Evolutionary conservation across 2,329 filamentous ascomycete genomes (phyloP), one percentile per base, ranked within the genome.

Genomic region (Gliomastix tumulicola): DNA sequence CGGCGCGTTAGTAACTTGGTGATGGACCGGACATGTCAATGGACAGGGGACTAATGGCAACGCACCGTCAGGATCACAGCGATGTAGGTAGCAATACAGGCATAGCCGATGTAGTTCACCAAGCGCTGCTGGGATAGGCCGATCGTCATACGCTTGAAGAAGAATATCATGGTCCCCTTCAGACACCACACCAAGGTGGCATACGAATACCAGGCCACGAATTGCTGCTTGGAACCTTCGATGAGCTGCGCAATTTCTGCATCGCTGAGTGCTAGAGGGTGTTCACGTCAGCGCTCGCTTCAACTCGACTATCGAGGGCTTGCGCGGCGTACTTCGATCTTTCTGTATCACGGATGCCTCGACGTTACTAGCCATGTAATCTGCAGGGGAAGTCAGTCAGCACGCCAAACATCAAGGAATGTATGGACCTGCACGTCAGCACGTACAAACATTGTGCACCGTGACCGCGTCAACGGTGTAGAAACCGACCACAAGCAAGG

Each of bases 191-290:
- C 51, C 0, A 63, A 49, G 0, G 53, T 49, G 0, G 57, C 57
- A 28, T 64, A 63, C 7, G 50, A 49, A 19, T 62, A 66, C 62
- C 62, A 65, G 0, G 60, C 62, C 0, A 53, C 39, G 10, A 65
- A 44, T 33, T 65, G 47, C 7, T 61, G 45, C 17, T 60, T 61
- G 0, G 57, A 62, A 2, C 62, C 62, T n/a, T 46, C 36, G 0
- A 37, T 40, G 21, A 17, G 21, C 13, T 34, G 17, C 7, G n/a
- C 11, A 8, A 34, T n/a, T 13, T 34, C 32, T 4, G 20, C 20
- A 13, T 21, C 20, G 7, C 7, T n/a, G 12, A 34, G 11, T 13
- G 18, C 25, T 27, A 27, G n/a, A n/a, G n/a, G n/a, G n/a, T n/a
- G n/a, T n/a, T n/a, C n/a, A n/a, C n/a, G n/a, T n/a, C n/a, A n/a